Conservation (phyloP, 2,329 filamentous ascomycete species). For the Rugonectria rugulosa region DNA sequence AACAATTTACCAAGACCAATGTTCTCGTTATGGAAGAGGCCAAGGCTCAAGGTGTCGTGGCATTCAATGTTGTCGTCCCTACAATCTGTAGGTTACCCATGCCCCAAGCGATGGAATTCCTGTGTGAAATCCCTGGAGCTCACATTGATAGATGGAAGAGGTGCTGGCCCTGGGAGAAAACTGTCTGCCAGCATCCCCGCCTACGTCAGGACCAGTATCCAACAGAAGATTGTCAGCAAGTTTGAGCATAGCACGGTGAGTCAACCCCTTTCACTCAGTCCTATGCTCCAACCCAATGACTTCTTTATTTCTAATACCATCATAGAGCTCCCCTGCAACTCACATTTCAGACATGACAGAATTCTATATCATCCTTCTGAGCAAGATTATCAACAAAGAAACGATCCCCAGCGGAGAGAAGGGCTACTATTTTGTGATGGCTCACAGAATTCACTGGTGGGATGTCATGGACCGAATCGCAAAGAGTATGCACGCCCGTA, state of each 20-base stretch:
- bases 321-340: slow-evolving; percentile 33
- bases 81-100: slow-evolving; percentile 38
- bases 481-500: slow-evolving; percentile 35
- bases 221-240: slow-evolving; percentile 40
- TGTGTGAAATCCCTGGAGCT: not conserved
- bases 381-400: slow-evolving; percentile 40
- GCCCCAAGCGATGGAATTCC: not conserved
- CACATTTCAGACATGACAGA: slow-evolving; percentile 44
- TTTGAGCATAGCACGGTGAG: slow-evolving; percentile 45
- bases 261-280: not conserved
- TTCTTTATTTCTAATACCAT: not conserved
- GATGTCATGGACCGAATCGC: slow-evolving; percentile 40
- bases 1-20: slow-evolving; percentile 33
- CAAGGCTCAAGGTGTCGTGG: slow-evolving; percentile 39
- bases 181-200: slow-evolving; percentile 45
- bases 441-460: slow-evolving; percentile 41
- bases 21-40: slow-evolving; percentile 39
- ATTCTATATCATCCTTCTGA: slow-evolving; percentile 40
- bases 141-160: slow-evolving; percentile 42
- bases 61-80: slow-evolving; percentile 40
- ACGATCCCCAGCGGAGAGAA: slow-evolving; percentile 38
- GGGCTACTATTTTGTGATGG: slow-evolving; percentile 45
- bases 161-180: slow-evolving; percentile 43
- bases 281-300: not conserved
- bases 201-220: slow-evolving; percentile 40